Conservation (phyloP, 495 filamentous ascomycete genomes). For the Aspergillus mulundensis region DNA sequence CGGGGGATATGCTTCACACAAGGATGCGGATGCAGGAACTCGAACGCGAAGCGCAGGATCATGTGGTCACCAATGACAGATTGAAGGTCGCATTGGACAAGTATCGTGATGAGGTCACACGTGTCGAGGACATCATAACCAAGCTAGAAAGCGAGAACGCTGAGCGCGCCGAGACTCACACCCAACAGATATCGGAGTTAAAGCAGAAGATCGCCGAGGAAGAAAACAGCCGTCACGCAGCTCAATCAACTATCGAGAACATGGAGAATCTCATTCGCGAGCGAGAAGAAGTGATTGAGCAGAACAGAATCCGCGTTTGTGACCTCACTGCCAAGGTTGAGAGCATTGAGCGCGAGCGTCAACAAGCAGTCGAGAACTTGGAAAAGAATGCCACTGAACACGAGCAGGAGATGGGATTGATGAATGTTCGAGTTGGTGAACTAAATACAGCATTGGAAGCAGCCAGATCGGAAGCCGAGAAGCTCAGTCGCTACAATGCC, state of each 20-base stretch:
- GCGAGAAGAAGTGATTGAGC: conserved; percentile 34
- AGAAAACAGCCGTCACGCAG: conserved; percentile 29
- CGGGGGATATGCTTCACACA: conserved; percentile 42
- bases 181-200: conserved; percentile 38
- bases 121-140: conserved; percentile 58
- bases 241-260: conserved; percentile 33
- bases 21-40: conserved; percentile 45
- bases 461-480: conserved; percentile 28
- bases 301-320: conserved; percentile 34
- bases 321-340: conserved; percentile 33
- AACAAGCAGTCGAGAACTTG: conserved; percentile 19
- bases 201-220: conserved; percentile 35
- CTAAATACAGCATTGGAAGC: conserved; percentile 35
- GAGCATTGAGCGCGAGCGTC: conserved; percentile 30
- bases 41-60: conserved; percentile 50
- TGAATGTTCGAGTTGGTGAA: conserved; percentile 40
- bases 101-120: conserved; percentile 60
- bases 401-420: conserved; percentile 39
- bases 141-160: conserved; percentile 54
- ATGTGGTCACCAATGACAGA: conserved; percentile 54
- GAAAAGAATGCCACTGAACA: conserved; percentile 31
- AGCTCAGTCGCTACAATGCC: conserved; percentile 29
- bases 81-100: conserved; percentile 58
- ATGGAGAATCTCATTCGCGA: conserved; percentile 35
- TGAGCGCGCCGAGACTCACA: conserved; percentile 25